Conservation (phyloP, 441 rosid species). For the Corymbia citriodora region DNA sequence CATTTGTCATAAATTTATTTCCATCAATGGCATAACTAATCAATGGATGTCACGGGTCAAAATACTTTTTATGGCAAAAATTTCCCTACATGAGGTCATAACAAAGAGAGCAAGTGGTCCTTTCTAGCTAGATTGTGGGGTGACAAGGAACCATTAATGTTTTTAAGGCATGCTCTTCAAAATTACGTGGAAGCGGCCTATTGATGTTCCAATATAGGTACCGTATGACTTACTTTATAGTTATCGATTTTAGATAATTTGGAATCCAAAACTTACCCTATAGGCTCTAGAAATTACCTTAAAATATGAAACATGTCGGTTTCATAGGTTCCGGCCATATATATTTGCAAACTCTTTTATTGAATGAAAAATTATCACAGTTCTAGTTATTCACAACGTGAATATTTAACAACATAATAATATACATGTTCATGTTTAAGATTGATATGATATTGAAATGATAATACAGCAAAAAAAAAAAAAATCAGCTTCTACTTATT, state of each 20-base stretch:
- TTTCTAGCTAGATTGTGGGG: neutral
- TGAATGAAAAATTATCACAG: no score
- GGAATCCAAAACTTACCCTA: no score
- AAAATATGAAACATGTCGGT: no score
- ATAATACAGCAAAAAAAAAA: neutral
- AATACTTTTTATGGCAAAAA: neutral
- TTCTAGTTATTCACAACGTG: neutral
- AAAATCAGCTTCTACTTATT: neutral
- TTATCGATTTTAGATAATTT: no score
- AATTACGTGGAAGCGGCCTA: neutral
- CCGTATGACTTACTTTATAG: neutral
- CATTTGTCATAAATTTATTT: neutral
- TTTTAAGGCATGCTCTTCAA: neutral
- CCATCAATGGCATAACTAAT: neutral
- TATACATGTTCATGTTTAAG: neutral
- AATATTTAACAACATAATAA: neutral
- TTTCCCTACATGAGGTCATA: neutral
- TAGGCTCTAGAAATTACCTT: no score
- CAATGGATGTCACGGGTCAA: fast-evolving
- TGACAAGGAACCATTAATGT: neutral
- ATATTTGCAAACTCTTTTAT: no score
- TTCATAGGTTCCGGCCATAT: no score
- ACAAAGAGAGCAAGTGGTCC: neutral
- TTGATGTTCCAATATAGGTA: neutral
- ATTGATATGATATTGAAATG: neutral